phyloP scores from a whole-genome alignment of 139 green algal genomes.

The Micractinium conductrix region DNA sequence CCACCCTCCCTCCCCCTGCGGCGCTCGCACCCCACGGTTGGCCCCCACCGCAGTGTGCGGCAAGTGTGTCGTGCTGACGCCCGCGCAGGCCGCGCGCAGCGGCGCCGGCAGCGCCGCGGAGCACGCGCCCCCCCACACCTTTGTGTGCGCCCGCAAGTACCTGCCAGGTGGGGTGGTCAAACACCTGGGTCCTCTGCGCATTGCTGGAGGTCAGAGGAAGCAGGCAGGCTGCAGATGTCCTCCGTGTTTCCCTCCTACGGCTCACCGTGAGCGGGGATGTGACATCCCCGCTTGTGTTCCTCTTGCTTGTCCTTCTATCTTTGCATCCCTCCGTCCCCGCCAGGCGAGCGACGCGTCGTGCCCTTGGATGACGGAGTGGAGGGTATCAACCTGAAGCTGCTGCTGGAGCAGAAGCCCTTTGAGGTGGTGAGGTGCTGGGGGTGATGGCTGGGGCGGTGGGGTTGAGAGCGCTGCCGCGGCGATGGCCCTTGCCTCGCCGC shows the following conservation, averaged over 20 bases:
- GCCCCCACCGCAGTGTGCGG: constrained; percentile 13
- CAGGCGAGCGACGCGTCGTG: constrained; percentile 28
- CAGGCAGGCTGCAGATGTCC: no score
- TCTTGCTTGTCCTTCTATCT: no score
- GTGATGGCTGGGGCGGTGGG: background rate
- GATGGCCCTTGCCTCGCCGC: background rate
- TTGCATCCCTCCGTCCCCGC: background rate
- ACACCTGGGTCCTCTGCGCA: background rate
- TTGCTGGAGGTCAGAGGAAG: background rate
- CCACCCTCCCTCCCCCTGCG: no score
- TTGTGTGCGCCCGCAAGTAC: constrained; percentile 48
- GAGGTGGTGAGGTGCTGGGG: background rate
- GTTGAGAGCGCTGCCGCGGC: no score
- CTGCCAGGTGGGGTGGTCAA: constrained; percentile 1
- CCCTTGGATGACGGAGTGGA: constrained; percentile 23
- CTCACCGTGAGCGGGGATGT: no score
- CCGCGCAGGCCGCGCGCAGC: constrained; percentile 20
- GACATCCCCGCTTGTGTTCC: no score
- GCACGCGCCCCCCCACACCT: constrained; percentile 4
- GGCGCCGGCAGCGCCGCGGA: background rate
- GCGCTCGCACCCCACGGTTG: background rate
- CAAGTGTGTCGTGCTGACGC: constrained; percentile 36
- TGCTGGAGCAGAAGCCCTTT: constrained; percentile 25
- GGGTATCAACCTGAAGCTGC: background rate
- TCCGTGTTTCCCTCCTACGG: no score